These are phyloP conservation scores for Pyrus bretschneideri DNA, from an alignment of 306 rosid genomes.

Conservation along the genomic window DNA sequence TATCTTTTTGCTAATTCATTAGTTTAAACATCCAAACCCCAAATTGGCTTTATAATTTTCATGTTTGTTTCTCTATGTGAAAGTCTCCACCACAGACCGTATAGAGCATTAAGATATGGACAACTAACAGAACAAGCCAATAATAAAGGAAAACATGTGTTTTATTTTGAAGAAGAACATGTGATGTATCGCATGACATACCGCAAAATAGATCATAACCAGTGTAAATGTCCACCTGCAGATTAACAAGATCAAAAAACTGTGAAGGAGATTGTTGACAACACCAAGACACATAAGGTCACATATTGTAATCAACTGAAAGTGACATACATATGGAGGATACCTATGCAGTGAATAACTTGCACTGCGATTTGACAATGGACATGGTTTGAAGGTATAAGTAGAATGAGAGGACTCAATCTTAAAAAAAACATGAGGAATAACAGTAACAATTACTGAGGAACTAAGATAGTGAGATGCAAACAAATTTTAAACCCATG, in stretches of 20 bases:
- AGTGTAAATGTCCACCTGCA: conserved; percentile 84
- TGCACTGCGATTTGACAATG: neutral
- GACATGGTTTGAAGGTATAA: neutral
- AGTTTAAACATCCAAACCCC: neutral
- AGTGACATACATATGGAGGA: neutral
- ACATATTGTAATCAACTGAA: neutral
- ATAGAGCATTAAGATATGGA: neutral
- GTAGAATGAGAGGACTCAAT: neutral
- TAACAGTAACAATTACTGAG: neutral
- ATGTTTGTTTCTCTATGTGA: neutral
- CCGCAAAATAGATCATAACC: conserved; percentile 66
- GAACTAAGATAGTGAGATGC: neutral
- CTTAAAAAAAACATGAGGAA: neutral
- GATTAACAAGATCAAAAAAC: conserved; percentile 2
- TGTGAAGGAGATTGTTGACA: neutral
- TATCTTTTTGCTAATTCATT: neutral
- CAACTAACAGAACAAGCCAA: neutral
- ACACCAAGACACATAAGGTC: neutral
- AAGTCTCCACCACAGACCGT: neutral
- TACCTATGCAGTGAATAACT: neutral
- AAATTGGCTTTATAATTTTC: neutral
- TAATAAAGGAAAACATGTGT: neutral
- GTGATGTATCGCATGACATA: conserved; percentile 24
- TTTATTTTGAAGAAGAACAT: neutral
- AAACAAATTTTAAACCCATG: neutral